Base-by-base conservation (phyloP, 768 basidiomycete species). In the Agaricus sinodeliciosus region DNA sequence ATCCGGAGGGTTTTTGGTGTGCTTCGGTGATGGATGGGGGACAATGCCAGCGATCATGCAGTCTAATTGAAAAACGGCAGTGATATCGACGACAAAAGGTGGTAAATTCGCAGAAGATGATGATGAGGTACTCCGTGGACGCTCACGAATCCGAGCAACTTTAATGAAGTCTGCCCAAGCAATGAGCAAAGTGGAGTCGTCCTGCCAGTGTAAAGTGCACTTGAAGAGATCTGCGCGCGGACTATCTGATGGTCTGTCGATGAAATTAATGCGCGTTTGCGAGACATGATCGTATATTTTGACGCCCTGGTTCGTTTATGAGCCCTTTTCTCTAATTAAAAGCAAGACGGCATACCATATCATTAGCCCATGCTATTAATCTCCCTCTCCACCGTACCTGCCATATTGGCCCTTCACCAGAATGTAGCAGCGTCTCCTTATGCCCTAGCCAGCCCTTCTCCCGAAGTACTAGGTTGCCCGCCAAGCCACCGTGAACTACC, bases 391-490 rank as follows among this genome's bases (percentile, higher is more conserved):
- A 98, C 53, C 86, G 78, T 9, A 85, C 82, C 48, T 85, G 83
- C 93, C 94, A 97, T 48, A 99, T 90, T 0, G 96, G 91, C 9
- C 95, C 96, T 69, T 98, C 96, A 3, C 87, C 89, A 4, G 65
- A 74, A 62, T 93, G 86, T 16, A 96, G 65, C 5, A 85, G 67
- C 0, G 85, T 90, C 65, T 95, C 94, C 62, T 90, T 96, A 61
- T 96, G 90, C 0, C 95, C 94, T 1, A 97, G 69, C 94, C 96
- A 97, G 5, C 94, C 90, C 64, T 96, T 97, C 73, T 97, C 95
- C 57, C 89, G 82, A 59, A 96, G 61, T n/a, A 90, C 73, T 25
- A 99, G 71, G 18, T 77, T 82, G 3, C 96, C 95, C 0, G 90
- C 87, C 77, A 95, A 78, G 8, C 96, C 96, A 18, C 95, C 96